phyloP scores from a whole-genome alignment of 352 stramenopile species.

The Phytophthora quininea region DNA sequence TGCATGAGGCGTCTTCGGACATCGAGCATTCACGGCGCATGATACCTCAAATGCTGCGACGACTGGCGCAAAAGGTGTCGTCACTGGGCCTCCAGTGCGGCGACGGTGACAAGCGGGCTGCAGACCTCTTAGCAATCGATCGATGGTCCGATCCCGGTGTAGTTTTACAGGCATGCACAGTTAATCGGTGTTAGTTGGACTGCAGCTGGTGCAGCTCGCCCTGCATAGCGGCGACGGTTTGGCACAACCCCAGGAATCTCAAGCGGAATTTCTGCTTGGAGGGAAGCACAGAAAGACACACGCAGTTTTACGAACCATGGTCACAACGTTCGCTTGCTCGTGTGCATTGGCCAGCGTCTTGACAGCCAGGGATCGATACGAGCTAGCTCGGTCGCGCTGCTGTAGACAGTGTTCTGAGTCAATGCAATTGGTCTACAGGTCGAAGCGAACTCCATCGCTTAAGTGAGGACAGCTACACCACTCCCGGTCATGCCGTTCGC shows the following conservation, averaged over 20 bases:
- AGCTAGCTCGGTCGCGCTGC: background rate
- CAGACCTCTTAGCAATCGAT: background rate
- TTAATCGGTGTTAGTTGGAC: background rate
- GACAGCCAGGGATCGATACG: background rate
- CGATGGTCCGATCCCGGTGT: background rate
- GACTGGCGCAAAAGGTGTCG: background rate
- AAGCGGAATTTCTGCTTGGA: background rate
- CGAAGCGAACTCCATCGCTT: no score
- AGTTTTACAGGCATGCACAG: no score
- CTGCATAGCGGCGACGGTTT: background rate
- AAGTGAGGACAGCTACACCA: no score
- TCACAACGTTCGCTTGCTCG: background rate
- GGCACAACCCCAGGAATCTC: background rate
- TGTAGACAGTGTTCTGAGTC: no score
- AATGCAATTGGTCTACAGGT: no score
- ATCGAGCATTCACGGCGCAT: background rate
- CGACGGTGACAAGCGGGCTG: background rate
- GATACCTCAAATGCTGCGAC: background rate
- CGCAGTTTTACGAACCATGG: no score
- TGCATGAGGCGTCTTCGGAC: background rate
- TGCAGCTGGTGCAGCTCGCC: background rate
- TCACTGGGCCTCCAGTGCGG: background rate
- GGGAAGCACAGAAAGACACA: background rate
- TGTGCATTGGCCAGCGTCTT: background rate
- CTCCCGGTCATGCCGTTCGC: no score